Base-by-base conservation (phyloP, 768 basidiomycete species). In the Tremella mesenterica region DNA sequence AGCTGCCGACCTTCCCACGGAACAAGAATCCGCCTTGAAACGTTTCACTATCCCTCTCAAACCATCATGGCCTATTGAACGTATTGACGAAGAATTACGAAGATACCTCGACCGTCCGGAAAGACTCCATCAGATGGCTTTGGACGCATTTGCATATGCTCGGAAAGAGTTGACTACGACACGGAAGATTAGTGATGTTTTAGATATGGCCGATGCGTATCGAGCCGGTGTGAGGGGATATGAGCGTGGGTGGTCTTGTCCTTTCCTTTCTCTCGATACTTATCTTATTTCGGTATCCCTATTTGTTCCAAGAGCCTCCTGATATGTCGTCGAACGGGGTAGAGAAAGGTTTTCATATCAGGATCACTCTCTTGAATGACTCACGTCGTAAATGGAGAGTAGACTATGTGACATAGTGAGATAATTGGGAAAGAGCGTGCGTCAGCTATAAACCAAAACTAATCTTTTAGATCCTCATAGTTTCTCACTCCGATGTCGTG, bases 1-100 rank as follows among this genome's bases (percentile, higher is more conserved):
- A 26, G 61, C 68, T 20, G 68, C 61, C 18, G 70, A 72, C 52
- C 39, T 72, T 18, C 70, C 70, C 18, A 70, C 70, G 2, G 70
- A 72, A 39, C 64, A 72, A 25, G 68, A 69, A 53, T 60, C 64
- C 18, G 57, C 59, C 12, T 52, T 72, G 31, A 48, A 44, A 14
- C 56, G 53, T 33, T 70, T 72, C 44, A 62, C 66, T 38, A 72
- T 72, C 29, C 53, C 49, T 8, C 56, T 72, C 4, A 54, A 64
- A 41, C 56, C 70, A 21, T 60, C 47, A 10, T 68, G 67, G 67
- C 16, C 25, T 18, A 70, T 72, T 46, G 62, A 68, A 44, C 46
- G 53, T 46, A 68, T 72, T 53, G 49, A 70, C 20, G 44, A 53
- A 16, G 59, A 59, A 25, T 31, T 71, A 16, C 26, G 54, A 25